Evolutionary conservation across 2,329 filamentous ascomycete species (phyloP), one percentile per base, ranked within the genome.

Genomic region (Talaromyces sp.): DNA sequence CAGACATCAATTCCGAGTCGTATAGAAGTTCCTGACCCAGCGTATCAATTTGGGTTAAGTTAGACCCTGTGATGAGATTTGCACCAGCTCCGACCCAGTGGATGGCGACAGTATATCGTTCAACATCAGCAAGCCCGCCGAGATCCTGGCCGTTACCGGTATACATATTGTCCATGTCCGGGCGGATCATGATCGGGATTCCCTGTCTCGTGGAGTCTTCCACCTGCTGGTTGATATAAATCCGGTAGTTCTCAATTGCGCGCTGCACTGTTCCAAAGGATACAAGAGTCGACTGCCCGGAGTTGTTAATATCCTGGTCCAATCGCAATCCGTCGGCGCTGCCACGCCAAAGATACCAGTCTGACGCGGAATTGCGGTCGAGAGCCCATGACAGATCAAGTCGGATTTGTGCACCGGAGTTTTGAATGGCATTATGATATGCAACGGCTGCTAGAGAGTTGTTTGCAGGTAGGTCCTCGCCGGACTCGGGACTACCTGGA

Each of bases 31-130:
- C 58, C 11, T 65, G 43, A 9, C 68, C 68, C 10, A 70, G 60
- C 10, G 31, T 58, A 50, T 70, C 68, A 24, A 69, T 55, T 13
- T 65, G 60, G 4, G 65, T 68, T 14, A 70, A 29, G 46, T 72
- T 69, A 13, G 66, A 67, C 27, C 70, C 70, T 13, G 67, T 53
- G 32, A 71, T 68, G 11, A 72, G 63, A 41, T 70, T 70, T 2
- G 70, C 66, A 7, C 62, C 67, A 0, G 70, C 70, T n/a, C 69
- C 68, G 35, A 71, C 58, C 70, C 70, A 72, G 59, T 72, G 70
- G 29, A 60, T 70, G 62, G 68, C 65, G 26, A 69, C 66, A 17
- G 67, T 68, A 27, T 64, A 65, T 3, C 69, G 65, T 49, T 70
- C 61, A 3, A 31, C 54, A 58, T 69, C 68, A 2, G 63, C 66